Percentiles rank a stretch among this genome's conserved stretches.
Conservation (phyloP, 2,329 filamentous ascomycete species). For the Hypoxylon sp. region DNA sequence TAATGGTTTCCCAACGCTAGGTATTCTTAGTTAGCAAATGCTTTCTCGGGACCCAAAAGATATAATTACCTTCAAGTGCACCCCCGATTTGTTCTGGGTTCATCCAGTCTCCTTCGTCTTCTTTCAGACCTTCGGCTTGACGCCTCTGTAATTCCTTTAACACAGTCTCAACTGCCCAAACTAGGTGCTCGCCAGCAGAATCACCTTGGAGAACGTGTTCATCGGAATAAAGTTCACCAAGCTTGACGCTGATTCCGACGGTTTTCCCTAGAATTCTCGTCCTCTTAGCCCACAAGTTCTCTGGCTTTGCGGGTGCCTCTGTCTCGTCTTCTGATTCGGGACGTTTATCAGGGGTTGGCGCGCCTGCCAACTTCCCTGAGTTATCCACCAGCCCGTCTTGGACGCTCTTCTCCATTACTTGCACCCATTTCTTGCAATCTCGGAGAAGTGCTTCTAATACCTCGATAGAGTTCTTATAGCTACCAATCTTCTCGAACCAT, state of each 20-base stretch:
- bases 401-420: conserved; percentile 60
- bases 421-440: conserved; percentile 73
- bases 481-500: conserved; percentile 80
- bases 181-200: conserved; percentile 76
- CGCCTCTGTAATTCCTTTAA: conserved; percentile 78
- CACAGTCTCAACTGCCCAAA: conserved; percentile 83
- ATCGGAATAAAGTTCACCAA: conserved; percentile 83
- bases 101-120: conserved; percentile 77
- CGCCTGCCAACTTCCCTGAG: conserved; percentile 47
- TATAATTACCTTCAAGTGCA: conserved; percentile 68
- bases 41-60: conserved; percentile 7
- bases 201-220: conserved; percentile 78
- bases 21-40: conserved; percentile 46
- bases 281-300: conserved; percentile 65
- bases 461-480: conserved; percentile 74
- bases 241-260: conserved; percentile 80
- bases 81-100: conserved; percentile 76
- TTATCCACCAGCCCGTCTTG: conserved; percentile 57
- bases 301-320: conserved; percentile 43
- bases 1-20: conserved; percentile 83
- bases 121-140: conserved; percentile 71
- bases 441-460: conserved; percentile 78
- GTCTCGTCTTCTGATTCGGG: conserved; percentile 30
- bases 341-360: conserved; percentile 11
- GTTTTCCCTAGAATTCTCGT: conserved; percentile 76